Evolutionary conservation across 768 basidiomycete species (phyloP).

Genomic region (Panus rudis): DNA sequence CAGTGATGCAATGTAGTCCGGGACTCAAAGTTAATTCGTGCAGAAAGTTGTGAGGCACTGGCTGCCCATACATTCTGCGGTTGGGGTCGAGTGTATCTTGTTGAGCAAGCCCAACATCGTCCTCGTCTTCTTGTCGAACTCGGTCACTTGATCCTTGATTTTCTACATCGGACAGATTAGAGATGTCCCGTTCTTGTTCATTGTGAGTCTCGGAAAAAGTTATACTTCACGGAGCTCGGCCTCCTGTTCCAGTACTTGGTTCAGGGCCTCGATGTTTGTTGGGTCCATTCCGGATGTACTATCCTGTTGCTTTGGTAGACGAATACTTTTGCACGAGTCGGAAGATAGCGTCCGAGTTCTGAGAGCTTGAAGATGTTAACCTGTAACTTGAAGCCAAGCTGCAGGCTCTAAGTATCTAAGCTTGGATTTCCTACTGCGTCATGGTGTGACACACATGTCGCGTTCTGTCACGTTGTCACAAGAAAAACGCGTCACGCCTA

Average conservation of each 20-base stretch:
- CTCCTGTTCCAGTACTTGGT: constrained; percentile 54
- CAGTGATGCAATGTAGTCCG: constrained; percentile 1
- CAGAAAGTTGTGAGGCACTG: constrained; percentile 5
- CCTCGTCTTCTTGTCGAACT: constrained; percentile 70
- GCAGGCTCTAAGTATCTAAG: no score
- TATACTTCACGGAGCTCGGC: constrained; percentile 59
- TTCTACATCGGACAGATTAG: constrained; percentile 37
- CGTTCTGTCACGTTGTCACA: no score
- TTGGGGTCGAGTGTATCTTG: constrained; percentile 71
- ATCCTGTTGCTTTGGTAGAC: no score
- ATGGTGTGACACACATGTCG: no score
- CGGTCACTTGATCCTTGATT: constrained; percentile 70
- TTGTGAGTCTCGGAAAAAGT: constrained; percentile 12
- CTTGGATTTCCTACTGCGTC: no score
- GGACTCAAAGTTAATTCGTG: no score
- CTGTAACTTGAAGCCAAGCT: no score
- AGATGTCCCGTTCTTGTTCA: neutral
- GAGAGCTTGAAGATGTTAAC: no score
- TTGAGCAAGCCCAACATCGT: constrained; percentile 69
- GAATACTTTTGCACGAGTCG: no score
- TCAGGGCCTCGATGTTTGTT: constrained; percentile 49
- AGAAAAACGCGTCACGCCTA: no score
- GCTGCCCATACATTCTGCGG: constrained; percentile 41
- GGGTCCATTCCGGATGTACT: constrained; percentile 40
- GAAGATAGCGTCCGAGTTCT: no score